These are phyloP conservation scores for Solanum chmielewskii DNA, from an alignment of 257 asterid species.

Conservation along the genomic window DNA sequence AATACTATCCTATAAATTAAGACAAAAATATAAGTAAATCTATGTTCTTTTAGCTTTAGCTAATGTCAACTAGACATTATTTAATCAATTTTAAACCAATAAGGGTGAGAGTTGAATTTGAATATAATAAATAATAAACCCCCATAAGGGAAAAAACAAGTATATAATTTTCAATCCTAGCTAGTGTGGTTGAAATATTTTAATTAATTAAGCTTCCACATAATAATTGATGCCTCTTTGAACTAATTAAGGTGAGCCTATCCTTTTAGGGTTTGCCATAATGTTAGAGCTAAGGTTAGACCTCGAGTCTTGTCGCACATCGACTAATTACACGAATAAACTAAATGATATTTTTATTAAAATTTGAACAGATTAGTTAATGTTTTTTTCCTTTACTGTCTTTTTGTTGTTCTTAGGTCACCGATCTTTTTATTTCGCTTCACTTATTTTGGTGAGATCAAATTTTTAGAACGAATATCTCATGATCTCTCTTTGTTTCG, in stretches of 20 bases:
- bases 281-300: neutral
- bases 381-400: neutral
- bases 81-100: neutral
- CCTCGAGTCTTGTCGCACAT: neutral
- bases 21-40: neutral
- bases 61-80: neutral
- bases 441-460: neutral
- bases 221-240: neutral
- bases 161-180: neutral
- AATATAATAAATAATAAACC: neutral
- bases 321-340: neutral
- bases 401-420: no score
- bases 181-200: neutral
- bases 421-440: no score
- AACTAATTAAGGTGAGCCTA: neutral
- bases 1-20: neutral
- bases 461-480: no score
- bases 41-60: neutral
- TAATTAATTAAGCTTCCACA: neutral
- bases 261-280: neutral
- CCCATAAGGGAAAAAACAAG: neutral
- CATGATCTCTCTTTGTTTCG: neutral
- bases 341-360: no score
- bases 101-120: neutral
- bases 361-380: no score